Evolutionary conservation across 352 stramenopile species (phyloP), one percentile per base, ranked within the genome.

Genomic region (Stramenopiles sp.): DNA sequence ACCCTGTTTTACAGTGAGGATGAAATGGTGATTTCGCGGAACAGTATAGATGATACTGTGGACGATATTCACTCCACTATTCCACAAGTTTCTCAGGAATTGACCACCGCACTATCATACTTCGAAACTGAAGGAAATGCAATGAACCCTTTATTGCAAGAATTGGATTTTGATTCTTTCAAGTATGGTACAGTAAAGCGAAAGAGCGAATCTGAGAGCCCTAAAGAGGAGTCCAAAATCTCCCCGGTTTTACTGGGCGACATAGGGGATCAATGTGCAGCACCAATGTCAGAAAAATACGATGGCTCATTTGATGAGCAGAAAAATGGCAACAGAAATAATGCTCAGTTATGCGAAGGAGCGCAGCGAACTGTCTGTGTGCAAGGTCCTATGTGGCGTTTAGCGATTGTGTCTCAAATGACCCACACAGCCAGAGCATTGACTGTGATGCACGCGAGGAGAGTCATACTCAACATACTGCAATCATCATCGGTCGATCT

Each of bases 331-430:
- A 6, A 35, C 12, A 31, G 4, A 2, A 31, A 71, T 35, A 6
- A 2, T 71, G 33, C 53, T 35, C 33, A 71, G 6, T 71, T 71
- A 33, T 71, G 53, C 35, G 53, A 71, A 2, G 35, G 35, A 4
- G 53, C 53, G 35, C 53, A 71, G 35, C 33, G 35, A 71, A 33
- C 35, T 35, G 53, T 71, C 6, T 71, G 53, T 33, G 53, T 33
- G 6, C 53, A 71, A 71, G 53, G 53, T 2, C 2, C 53, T 4
- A 35, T 71, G 53, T 71, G 53, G 53, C 53, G 6, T 35, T 71
- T 71, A 71, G 33, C 53, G 2, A 6, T 71, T 6, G 35, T 71
- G 2, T 71, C 53, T 4, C 53, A 71, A 71, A 71, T 33, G 2
- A 71, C 35, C 12, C 53, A 71, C 35, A 71, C 53, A 2, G 53